Evolutionary conservation across 176 grass and related monocot genomes (phyloP), one percentile per base, ranked within the genome.

Genomic region (Oryza glaberrima): DNA sequence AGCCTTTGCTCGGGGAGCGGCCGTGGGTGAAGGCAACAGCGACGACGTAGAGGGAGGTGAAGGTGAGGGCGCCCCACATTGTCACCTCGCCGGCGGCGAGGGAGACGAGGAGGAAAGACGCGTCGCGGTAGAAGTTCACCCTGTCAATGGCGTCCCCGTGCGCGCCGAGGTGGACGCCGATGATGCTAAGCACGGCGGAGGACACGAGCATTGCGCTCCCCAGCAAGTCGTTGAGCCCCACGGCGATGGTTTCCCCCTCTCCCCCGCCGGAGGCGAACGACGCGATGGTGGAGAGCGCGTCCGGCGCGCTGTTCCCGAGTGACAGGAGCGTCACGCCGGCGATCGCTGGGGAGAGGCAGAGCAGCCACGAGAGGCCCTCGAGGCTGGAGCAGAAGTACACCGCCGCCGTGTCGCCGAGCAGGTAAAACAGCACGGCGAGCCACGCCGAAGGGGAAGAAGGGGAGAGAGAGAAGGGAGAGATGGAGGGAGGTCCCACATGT

Each of bases 211-310:
- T 66, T 4, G 81, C 81, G 77, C 84, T 88, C 8, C 94, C 91
- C 47, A 96, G 86, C 15, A 90, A 70, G 69, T 91, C 88, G 65
- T 81, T 90, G 56, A 96, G 84, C 56, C 94, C 94, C 5, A 96
- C 77, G 4, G 15, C 34, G 20, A 41, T 40, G 15, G 54, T 46
- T 9, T 54, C 49, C 2, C 83, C 70, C 11, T 16, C 14, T 51
- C 48, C 35, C 0, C 26, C 26, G 26, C 7, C 38, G 6, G 52
- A 4, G 38, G 78, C 65, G 73, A 28, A 93, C 34, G 91, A 91
- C 40, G 88, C 94, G 32, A 96, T 65, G 43, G 84, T 28, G 26
- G 26, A 28, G 26, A 28, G 26, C 26, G 26, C 26, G 1, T 28
- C 28, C 28, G 28, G 28, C 28, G 28, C 28, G 28, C 28, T 28